Base-by-base conservation (phyloP, 257 asterid species). In the Lycium barbarum region DNA sequence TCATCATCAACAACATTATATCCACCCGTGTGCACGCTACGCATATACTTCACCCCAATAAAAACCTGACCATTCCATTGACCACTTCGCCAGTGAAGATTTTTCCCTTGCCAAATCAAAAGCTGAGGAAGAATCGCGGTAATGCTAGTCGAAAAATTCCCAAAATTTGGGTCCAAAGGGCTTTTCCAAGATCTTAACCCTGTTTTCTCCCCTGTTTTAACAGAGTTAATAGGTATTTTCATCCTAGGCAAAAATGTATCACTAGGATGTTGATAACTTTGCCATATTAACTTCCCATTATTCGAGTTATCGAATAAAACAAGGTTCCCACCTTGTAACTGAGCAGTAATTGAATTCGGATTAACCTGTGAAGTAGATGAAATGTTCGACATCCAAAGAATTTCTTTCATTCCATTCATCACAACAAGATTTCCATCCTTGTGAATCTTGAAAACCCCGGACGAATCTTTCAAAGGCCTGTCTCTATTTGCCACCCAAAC, bases 21-120 rank as follows among this genome's bases (percentile, higher is more conserved):
- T 2, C 90, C 93, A 14, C 89, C 91, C 9, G 84, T 89, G 65
- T 89, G 90, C 4, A 92, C 91, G 0, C 89, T 86, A n/a, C 86
- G 88, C 92, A 89, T 88, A 18, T 85, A 35, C 84, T 85, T 89
- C 0, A 90, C 90, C 0, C 95, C 95, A 20, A 87, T 72, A 3
- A 91, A 88, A 54, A 91, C 89, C 84, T 86, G 86, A 7, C 93
- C 93, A 83, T 92, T 92, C 95, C 95, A 92, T 7, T 91, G 90
- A 1, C 92, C 93, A 40, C 91, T 90, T 71, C 91, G 57, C 90
- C 89, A 91, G 74, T 72, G 82, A 0, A 81, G 81, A 2, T 72
- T 67, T 17, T 87, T 86, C 18, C 84, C 79, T 0, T 83, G n/a
- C 89, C 88, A 79, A 7, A 51, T 81, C 36, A 66, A 38, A 0